Conservation (phyloP, 768 basidiomycete genomes). For the Amanita pseudoporphyria region DNA sequence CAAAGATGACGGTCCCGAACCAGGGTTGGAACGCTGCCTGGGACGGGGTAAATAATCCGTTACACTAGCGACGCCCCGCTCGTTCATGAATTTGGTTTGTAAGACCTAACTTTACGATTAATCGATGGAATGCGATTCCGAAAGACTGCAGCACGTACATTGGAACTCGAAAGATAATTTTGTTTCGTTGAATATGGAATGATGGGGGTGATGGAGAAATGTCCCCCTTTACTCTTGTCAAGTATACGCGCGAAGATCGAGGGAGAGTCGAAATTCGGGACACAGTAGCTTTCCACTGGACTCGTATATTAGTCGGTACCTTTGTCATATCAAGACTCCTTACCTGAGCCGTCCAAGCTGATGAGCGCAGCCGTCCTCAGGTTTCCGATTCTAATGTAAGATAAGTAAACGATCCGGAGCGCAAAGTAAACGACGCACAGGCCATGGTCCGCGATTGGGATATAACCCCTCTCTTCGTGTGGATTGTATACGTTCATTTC, state of each 20-base stretch:
- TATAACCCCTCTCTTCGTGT: conserved; percentile 50
- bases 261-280: conserved; percentile 91
- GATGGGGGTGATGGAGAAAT: conserved; percentile 80
- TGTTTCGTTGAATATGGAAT: conserved; percentile 67
- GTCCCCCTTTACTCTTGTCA: conserved; percentile 87
- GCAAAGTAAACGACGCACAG: conserved; percentile 36
- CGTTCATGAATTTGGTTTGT: conserved; percentile 88
- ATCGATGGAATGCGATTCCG: not conserved
- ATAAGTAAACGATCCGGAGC: not conserved
- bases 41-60: conserved; percentile 83
- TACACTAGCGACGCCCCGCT: conserved; percentile 76
- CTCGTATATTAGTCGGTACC: not conserved
- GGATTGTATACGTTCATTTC: conserved; percentile 51
- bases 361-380: conserved; percentile 76
- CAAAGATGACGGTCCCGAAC: conserved; percentile 42
- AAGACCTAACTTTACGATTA: conserved; percentile 43
- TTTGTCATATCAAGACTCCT: conserved; percentile 9
- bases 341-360: conserved; percentile 77
- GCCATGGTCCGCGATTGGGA: conserved; percentile 72
- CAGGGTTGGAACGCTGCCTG: conserved; percentile 20
- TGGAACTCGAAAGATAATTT: conserved; percentile 75
- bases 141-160: conserved; percentile 34
- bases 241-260: conserved; percentile 86
- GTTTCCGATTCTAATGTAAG: conserved; percentile 60
- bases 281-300: conserved; percentile 84